Evolutionary conservation across 345 rosid species (phyloP), one percentile per base, ranked within the genome.

Genomic region (Eutrema heterophyllum): DNA sequence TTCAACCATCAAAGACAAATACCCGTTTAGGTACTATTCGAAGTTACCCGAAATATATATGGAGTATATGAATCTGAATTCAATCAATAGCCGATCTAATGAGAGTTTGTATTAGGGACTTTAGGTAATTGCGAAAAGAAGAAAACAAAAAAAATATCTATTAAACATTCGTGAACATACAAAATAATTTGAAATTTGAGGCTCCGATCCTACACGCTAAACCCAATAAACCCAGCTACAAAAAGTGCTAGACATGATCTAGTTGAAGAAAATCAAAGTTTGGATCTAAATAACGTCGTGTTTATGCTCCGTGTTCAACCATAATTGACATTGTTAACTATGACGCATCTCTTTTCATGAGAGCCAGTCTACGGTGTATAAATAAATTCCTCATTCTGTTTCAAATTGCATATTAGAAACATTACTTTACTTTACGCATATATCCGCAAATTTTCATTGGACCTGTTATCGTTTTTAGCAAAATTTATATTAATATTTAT

Each of bases 401-500:
- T 18, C 27, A 56, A 46, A 13, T 53, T 30, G 56, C 33, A 26
- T 41, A 52, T 75, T 16, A 30, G 39, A 51, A 35, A 43, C 43
- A 68, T 61, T 9, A 52, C 4, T 68, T 55, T 51, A 52, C 69
- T 39, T 52, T 41, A 52, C 4, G 26, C 68, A 51, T 51, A n/a
- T 60, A 43, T 75, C 68, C 52, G 13, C 16, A 61, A 69, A 36
- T 54, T 21, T 62, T 54, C 59, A 29, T 54, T 76, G 59, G 65
- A 69, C 70, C 36, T 61, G 16, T 27, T 43, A 35, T 68, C 40
- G 2, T 14, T 75, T 68, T n/a, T 15, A 56, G 55, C 12, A 30
- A 58, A 58, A 7, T 6, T 2, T 50, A 58, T 58, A 50, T 43
- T 41, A 5, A 32, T 41, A 59, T 21, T 40, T 18, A 53, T 2